Evolutionary conservation across 805 yeast genomes (phyloP), one percentile per base, ranked within the genome.

Genomic region (Candida wancherniae): DNA sequence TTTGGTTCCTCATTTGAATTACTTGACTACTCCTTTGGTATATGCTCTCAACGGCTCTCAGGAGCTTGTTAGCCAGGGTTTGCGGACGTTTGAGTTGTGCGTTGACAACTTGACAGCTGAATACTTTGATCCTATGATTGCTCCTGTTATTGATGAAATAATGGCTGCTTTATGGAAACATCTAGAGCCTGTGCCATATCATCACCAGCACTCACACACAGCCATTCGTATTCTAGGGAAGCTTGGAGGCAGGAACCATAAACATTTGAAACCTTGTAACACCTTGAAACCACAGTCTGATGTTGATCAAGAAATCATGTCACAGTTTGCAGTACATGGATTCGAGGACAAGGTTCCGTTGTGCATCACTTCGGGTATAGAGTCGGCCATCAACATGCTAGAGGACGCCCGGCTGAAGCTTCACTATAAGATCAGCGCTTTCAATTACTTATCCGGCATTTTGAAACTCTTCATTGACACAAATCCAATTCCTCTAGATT

Each of bases 51-150:
- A 84, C 50, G 95, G 95, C 0, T 72, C 86, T 1, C 95, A 80
- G 40, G 99, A 92, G 40, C 71, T 94, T 24, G 92, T 92, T 1
- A 78, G 88, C 28, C 98, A 92, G 57, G 99, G 99, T 26, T 63
- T 92, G 41, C 68, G 99, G 41, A 94, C 98, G 0, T 73, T 92
- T 36, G 99, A 92, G 52, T 68, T 92, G 5, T 92, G 98, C 53
- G 96, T 92, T 15, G 99, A 92, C 50, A 92, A 94, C 49, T 59
- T 92, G 39, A 94, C 97, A 0, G 94, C 97, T 0, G 95, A 88
- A 43, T 92, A 88, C 55, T 87, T 92, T 56, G 98, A 92, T 48
- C 97, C 98, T 2, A 88, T 92, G 52, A 79, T 92, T 38, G 97
- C 88, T 50, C 97, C 99, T 0, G 97, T 88, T 2, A 79, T 90